Base-by-base conservation (phyloP, 2,329 filamentous ascomycete species). In the Pseudogymnoascus sp. region DNA sequence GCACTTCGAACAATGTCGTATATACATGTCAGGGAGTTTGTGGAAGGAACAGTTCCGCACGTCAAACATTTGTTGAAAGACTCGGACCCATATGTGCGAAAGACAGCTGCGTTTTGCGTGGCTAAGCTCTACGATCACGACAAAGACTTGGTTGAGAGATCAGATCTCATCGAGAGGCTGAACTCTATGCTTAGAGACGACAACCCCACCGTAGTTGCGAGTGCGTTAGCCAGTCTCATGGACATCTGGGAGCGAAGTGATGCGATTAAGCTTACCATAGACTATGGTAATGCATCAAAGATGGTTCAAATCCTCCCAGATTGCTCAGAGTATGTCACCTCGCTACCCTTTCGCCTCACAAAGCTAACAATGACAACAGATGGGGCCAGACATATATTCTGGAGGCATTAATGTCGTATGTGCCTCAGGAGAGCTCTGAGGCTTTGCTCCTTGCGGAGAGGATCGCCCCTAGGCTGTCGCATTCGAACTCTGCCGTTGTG, bases 311-410 rank as follows among this genome's bases (percentile, higher is more conserved):
- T 99, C 66, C 77, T 99, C 23, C 89, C 95, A 1, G 95, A 99
- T 74, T 97, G 95, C 78, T 97, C 95, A 16, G 95, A 99, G 90
- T 96, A 84, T 72, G 89, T 1, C 81, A 50, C 40, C 21, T 61
- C 12, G 3, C 21, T 38, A 14, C 4, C 6, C 34, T 5, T 28
- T 23, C 21, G 4, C 31, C 14, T 25, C 7, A 16, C 5, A 40
- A 36, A 31, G n/a, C 28, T 21, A 28, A 68, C 62, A 46, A 66
- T 56, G 42, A 16, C 53, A 67, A 65, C 68, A 96, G 91, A 82
- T 99, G 95, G 95, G 93, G 95, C 44, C 95, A 99, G 79, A 97
- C 93, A 21, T 99, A 99, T 75, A 97, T 99, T 63, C 83, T 99
- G 7, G 95, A 99, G 78, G 93, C 95, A 18, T 82, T 99, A 70